Conservation (phyloP, 1,139 yeast genomes). For the Diutina pseudorugosa region DNA sequence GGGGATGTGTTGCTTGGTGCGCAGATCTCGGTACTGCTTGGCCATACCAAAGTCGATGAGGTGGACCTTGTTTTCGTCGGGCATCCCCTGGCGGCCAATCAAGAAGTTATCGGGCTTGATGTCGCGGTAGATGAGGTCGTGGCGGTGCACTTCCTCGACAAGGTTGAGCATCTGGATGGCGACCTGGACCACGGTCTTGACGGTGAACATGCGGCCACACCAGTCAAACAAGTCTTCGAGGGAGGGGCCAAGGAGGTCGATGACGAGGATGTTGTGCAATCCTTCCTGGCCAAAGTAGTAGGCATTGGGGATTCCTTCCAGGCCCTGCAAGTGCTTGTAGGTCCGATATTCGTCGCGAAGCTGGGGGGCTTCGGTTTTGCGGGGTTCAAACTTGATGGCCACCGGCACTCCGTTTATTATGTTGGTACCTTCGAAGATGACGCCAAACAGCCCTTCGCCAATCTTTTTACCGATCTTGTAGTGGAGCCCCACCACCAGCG, state of each 20-base stretch:
- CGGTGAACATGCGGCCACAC: constrained; percentile 87
- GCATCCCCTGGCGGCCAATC: constrained; percentile 60
- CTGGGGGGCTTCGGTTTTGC: constrained; percentile 97
- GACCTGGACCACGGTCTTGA: constrained; percentile 81
- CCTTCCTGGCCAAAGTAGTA: constrained; percentile 98
- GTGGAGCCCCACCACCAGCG: constrained; percentile 43
- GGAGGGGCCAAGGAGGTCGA: constrained; percentile 90
- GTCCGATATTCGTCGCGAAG: constrained; percentile 91
- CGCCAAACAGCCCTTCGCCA: constrained; percentile 97
- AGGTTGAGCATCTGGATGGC: constrained; percentile 87
- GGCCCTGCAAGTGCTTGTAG: constrained; percentile 73
- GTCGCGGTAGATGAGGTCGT: constrained; percentile 84
- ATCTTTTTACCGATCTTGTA: constrained; percentile 94
- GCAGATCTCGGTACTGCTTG: constrained; percentile 90
- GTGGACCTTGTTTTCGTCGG: constrained; percentile 55
- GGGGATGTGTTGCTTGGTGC: constrained; percentile 91
- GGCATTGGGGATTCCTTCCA: constrained; percentile 82
- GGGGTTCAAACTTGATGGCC: constrained; percentile 69
- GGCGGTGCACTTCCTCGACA: constrained; percentile 80
- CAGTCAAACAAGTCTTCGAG: constrained; percentile 94
- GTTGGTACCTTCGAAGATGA: constrained; percentile 89
- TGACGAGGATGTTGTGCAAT: constrained; percentile 82
- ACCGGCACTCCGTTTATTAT: constrained; percentile 67
- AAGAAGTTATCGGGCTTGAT: constrained; percentile 93
- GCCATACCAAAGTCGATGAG: constrained; percentile 94